Percentiles rank a stretch among this genome's conserved stretches.
These are phyloP conservation scores for Rhodotorula mucilaginosa DNA, from an alignment of 1,284 basidiomycete genomes.

Conservation along the genomic window DNA sequence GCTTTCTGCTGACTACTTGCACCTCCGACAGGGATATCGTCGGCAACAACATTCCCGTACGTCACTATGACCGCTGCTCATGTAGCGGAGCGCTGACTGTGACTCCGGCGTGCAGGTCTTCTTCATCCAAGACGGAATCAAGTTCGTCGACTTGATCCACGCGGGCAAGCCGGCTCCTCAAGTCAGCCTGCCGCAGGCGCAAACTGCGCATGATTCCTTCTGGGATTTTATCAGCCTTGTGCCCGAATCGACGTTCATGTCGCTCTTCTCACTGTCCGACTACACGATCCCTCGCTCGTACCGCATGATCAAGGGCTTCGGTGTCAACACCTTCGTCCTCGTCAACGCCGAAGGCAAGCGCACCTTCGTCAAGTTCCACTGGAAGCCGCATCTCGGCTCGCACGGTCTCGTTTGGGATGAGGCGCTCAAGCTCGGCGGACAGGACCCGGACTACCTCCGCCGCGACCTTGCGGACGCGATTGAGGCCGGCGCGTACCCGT, in stretches of 20 bases:
- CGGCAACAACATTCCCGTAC: slow-evolving; percentile 57
- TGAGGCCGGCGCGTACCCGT: slow-evolving; percentile 62
- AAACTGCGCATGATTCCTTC: slow-evolving; percentile 64
- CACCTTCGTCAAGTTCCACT: slow-evolving; percentile 75
- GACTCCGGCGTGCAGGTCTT: slow-evolving; percentile 57
- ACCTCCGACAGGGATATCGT: slow-evolving; percentile 61
- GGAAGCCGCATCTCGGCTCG: slow-evolving; percentile 67
- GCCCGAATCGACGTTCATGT: slow-evolving; percentile 63
- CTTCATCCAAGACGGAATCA: slow-evolving; percentile 73
- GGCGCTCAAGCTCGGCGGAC: slow-evolving; percentile 73
- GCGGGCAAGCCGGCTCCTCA: slow-evolving; percentile 67
- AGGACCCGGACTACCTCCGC: slow-evolving; percentile 57
- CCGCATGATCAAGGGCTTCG: slow-evolving; percentile 73
- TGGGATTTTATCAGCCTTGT: slow-evolving; percentile 69
- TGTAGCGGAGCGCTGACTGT: background rate
- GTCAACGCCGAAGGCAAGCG: slow-evolving; percentile 64
- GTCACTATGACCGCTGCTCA: accelerated
- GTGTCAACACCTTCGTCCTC: slow-evolving; percentile 73
- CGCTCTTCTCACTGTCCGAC: slow-evolving; percentile 72
- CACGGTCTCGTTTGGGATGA: slow-evolving; percentile 84
- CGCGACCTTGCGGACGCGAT: slow-evolving; percentile 56
- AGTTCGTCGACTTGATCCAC: slow-evolving; percentile 78
- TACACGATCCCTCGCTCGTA: slow-evolving; percentile 73
- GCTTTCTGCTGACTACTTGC: too few species aligned
- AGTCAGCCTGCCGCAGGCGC: slow-evolving; percentile 59